Conservation (phyloP, 495 filamentous ascomycete genomes). For the Annulohypoxylon stygium region DNA sequence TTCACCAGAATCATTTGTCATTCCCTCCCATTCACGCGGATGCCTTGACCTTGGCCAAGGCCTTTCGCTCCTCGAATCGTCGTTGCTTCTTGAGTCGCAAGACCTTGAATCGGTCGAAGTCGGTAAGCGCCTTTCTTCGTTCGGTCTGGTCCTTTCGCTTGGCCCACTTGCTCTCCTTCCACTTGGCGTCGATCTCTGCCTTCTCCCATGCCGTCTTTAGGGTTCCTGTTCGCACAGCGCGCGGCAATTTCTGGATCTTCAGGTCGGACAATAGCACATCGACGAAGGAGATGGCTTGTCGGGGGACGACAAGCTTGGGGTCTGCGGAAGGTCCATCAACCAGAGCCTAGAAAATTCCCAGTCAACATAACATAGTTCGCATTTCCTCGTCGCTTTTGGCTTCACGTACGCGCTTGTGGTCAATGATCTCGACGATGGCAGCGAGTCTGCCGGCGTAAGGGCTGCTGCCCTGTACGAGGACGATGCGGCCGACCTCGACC, state of each 20-base stretch:
- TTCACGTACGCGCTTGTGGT: constrained; percentile 97
- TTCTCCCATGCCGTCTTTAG: constrained; percentile 89
- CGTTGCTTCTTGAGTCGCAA: constrained; percentile 97
- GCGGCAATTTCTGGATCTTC: constrained; percentile 88
- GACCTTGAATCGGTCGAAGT: constrained; percentile 99
- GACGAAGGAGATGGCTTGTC: constrained; percentile 83
- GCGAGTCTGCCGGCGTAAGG: constrained; percentile 88
- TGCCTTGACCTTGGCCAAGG: constrained; percentile 80
- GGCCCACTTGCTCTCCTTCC: constrained; percentile 87
- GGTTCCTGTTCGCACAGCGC: constrained; percentile 82
- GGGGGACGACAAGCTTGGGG: constrained; percentile 79
- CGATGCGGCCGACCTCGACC: constrained; percentile 96
- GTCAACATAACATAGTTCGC: constrained; percentile 45
- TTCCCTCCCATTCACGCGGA: constrained; percentile 54
- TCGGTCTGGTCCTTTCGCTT: constrained; percentile 86
- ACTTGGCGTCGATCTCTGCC: constrained; percentile 89
- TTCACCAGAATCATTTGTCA: constrained; percentile 43
- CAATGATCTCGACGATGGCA: constrained; percentile 97
- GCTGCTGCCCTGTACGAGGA: constrained; percentile 79
- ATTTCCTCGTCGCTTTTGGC: constrained; percentile 19
- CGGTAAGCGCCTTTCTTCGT: constrained; percentile 90
- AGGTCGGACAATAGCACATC: constrained; percentile 90
- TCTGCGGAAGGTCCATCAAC: constrained; percentile 91
- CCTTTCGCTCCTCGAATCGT: constrained; percentile 95
- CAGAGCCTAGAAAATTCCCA: constrained; percentile 75